These are phyloP conservation scores for Fusarium luffae DNA, from an alignment of 2,329 filamentous ascomycete species.

Conservation along the genomic window DNA sequence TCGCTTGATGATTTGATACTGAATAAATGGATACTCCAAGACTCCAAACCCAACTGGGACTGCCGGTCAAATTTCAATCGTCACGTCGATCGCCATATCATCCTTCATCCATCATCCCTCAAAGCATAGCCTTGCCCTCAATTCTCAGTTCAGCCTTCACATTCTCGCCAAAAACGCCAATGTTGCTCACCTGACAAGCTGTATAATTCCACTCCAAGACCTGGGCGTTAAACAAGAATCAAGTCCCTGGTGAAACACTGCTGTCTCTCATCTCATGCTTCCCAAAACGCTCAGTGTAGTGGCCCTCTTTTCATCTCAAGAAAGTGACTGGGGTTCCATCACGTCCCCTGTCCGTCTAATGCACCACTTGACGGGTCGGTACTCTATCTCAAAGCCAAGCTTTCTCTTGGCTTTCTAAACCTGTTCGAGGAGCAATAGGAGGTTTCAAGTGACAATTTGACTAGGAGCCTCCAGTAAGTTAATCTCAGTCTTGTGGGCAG, in stretches of 20 bases:
- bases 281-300: neutral
- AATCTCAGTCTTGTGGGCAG: neutral
- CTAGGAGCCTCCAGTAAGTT: neutral
- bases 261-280: neutral
- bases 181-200: neutral
- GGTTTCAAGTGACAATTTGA: slow-evolving; percentile 26
- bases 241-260: slow-evolving; percentile 31
- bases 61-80: slow-evolving; percentile 46
- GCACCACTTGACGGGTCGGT: slow-evolving; percentile 14
- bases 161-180: slow-evolving; percentile 12
- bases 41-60: slow-evolving; percentile 10
- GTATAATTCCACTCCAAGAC: slow-evolving; percentile 3
- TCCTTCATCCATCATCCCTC: neutral
- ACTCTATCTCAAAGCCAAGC: slow-evolving; percentile 39
- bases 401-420: slow-evolving; percentile 15
- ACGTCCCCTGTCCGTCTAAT: slow-evolving; percentile 19
- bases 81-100: slow-evolving; percentile 36
- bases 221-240: slow-evolving; percentile 18
- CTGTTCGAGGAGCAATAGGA: slow-evolving; percentile 16
- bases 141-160: neutral
- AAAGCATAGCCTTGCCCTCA: slow-evolving; percentile 7
- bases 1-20: neutral
- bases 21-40: slow-evolving; percentile 7
- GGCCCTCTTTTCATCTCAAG: slow-evolving; percentile 36
- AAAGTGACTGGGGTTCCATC: neutral